Base-by-base conservation (phyloP, 192 early-diverging fungal species). In the Pilaira anomala region DNA sequence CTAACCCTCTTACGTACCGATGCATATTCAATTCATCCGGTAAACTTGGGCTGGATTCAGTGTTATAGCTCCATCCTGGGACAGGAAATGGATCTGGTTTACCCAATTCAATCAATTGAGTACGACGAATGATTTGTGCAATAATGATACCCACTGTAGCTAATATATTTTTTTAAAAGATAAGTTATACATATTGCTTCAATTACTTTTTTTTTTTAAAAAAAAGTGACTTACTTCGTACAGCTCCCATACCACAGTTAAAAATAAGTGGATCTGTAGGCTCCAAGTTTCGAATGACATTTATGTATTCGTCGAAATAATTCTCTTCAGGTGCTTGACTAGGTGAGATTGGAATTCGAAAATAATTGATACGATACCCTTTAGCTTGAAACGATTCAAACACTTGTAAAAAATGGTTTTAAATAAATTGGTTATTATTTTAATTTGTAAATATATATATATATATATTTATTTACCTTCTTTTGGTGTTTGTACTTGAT, bases 221-320 rank as follows among this genome's bases (percentile, higher is more conserved):
- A 52, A 39, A 30, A 29, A 48, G 8, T 14, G 30, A 65, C 72
- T 63, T 74, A 74, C 72, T 87, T 33, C 85, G 28, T 28, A 84
- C 85, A 21, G 76, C 76, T 5, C 85, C 85, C 65, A 84, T 83
- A 8, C 85, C 85, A 62, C 85, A 87, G 46, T 82, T 84, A 61
- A 87, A 83, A 7, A 87, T 72, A 11, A 86, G 63, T 13, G 80
- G 72, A 54, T 82, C 81, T 2, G 68, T 64, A 1, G 55, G 56
- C 7, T 68, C 55, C 2, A 59, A 33, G 7, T n/a, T 42, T 19
- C 76, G 68, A 41, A 87, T 76, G 3, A 76, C 74, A 16, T 58
- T 55, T 3, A 87, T 73, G 58, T 83, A 87, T 50, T 83, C 84
- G 67, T 87, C 84, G 25, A 85, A 52, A 60, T 82, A 85, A 22